A percentile compares a stretch with the other conserved stretches of the same genome.
Evolutionary conservation across 192 early-diverging fungal species (phyloP).

Genomic region (Linnemannia exigua): DNA sequence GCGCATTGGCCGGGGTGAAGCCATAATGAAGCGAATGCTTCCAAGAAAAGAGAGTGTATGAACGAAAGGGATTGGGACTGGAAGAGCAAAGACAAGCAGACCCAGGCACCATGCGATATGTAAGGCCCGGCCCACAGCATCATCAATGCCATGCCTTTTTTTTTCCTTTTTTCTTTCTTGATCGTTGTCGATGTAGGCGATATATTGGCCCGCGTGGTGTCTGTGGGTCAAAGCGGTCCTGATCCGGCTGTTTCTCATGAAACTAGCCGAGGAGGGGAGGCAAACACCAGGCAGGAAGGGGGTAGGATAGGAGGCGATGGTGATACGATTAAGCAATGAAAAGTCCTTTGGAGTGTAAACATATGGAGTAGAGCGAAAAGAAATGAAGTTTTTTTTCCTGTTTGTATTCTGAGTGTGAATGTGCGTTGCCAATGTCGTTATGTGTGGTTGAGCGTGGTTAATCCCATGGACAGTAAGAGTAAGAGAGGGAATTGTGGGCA

Average conservation of each 20-base stretch:
- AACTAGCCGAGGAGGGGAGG: not conserved
- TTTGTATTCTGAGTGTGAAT: not conserved
- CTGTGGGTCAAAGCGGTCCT: constrained; percentile 4
- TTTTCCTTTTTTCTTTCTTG: not conserved
- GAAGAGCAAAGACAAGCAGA: not conserved
- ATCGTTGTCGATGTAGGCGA: not conserved
- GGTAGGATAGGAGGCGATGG: too few relatives aligned
- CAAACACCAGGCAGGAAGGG: not conserved
- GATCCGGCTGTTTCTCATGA: constrained; percentile 5
- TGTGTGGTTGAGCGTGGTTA: not conserved
- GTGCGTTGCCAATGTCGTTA: not conserved
- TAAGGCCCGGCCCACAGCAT: not conserved
- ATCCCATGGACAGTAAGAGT: not conserved
- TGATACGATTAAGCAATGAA: too few relatives aligned
- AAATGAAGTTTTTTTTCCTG: too few relatives aligned
- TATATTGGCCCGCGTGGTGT: constrained; percentile 1
- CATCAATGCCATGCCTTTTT: not conserved
- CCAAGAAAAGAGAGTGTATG: not conserved
- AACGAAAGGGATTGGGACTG: not conserved
- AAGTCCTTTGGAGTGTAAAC: too few relatives aligned
- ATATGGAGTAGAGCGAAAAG: too few relatives aligned
- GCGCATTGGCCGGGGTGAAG: not conserved
- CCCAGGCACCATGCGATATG: not conserved
- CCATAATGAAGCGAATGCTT: not conserved
- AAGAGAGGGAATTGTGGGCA: not conserved